Evolutionary conservation across 208 protist genomes (phyloP).

Genomic region (Trypanosoma brucei): DNA sequence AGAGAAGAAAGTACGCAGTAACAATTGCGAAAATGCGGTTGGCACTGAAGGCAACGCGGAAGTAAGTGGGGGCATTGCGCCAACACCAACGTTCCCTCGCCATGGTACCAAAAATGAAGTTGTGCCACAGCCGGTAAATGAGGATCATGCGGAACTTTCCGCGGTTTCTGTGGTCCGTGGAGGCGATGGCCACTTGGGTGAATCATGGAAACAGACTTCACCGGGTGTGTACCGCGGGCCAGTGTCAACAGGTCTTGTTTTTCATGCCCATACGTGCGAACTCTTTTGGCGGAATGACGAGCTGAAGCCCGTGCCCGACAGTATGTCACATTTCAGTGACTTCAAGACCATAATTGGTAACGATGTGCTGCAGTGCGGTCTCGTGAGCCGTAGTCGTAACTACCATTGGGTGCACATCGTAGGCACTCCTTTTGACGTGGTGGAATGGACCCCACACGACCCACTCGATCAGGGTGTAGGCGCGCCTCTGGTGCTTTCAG

Average conservation of each 20-base stretch:
- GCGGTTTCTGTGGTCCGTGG: too few relatives aligned
- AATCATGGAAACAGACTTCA: slow-evolving; percentile 3
- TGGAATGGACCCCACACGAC: slow-evolving; percentile 57
- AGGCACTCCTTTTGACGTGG: slow-evolving; percentile 73
- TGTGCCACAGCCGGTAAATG: too few relatives aligned
- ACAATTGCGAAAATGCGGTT: background rate
- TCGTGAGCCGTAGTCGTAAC: slow-evolving; percentile 51
- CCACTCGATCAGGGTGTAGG: slow-evolving; percentile 49
- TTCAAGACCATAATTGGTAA: slow-evolving; percentile 76
- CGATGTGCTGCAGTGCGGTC: slow-evolving; percentile 65
- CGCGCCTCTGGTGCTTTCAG: slow-evolving; percentile 34
- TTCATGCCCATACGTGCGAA: slow-evolving; percentile 72
- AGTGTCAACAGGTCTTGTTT: slow-evolving; percentile 40
- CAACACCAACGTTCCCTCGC: background rate
- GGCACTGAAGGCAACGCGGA: background rate
- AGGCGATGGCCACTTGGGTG: too few relatives aligned
- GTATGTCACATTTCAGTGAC: slow-evolving; percentile 83
- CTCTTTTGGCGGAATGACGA: slow-evolving; percentile 82
- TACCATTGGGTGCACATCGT: slow-evolving; percentile 81
- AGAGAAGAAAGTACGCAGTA: background rate
- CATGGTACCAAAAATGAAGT: background rate
- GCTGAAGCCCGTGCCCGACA: slow-evolving; percentile 76
- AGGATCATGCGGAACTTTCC: too few relatives aligned
- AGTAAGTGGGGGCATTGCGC: background rate
- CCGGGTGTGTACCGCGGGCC: slow-evolving; percentile 45